Evolutionary conservation across 78 protist genomes (phyloP).

Genomic region (Dictyostelium capitatum): DNA sequence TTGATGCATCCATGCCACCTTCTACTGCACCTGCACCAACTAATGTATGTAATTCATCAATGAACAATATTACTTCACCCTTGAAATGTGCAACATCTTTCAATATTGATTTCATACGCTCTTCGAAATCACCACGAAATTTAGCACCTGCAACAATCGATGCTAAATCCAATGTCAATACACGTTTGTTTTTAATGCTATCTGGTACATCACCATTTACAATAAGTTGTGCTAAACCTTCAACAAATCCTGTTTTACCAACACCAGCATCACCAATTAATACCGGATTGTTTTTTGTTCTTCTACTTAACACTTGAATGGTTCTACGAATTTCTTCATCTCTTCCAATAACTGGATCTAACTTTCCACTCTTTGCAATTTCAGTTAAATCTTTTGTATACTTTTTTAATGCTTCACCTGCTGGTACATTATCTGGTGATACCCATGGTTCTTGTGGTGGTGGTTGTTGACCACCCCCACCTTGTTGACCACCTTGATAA

Average conservation of each 20-base stretch:
- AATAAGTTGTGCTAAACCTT: conserved; percentile 99
- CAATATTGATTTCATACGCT: conserved; percentile 97
- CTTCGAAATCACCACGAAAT: conserved; percentile 99
- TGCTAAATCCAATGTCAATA: conserved; percentile 97
- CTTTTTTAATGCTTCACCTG: conserved; percentile 79
- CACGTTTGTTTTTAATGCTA: conserved; percentile 82
- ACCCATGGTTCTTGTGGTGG: conserved; percentile 68
- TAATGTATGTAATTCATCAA: conserved; percentile 99
- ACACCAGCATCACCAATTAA: conserved; percentile 99
- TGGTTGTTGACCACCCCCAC: conserved; percentile 55
- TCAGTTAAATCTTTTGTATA: conserved; percentile 79
- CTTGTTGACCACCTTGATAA: conserved; percentile 5
- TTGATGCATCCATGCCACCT: conserved; percentile 99
- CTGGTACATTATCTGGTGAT: conserved; percentile 62
- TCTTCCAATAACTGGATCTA: conserved; percentile 99
- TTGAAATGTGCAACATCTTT: conserved; percentile 91
- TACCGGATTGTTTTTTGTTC: conserved; percentile 99
- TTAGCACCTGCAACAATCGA: conserved; percentile 98
- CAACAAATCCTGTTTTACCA: conserved; percentile 96
- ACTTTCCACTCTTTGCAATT: conserved; percentile 89
- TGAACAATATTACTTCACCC: conserved; percentile 96
- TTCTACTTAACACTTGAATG: conserved; percentile 86
- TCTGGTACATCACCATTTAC: conserved; percentile 98
- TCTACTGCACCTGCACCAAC: conserved; percentile 98
- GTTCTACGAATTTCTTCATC: conserved; percentile 98